Evolutionary conservation across 83 land plant species (phyloP), one percentile per base, ranked within the genome.

Genomic region (Diphasiastrum complanatum): DNA sequence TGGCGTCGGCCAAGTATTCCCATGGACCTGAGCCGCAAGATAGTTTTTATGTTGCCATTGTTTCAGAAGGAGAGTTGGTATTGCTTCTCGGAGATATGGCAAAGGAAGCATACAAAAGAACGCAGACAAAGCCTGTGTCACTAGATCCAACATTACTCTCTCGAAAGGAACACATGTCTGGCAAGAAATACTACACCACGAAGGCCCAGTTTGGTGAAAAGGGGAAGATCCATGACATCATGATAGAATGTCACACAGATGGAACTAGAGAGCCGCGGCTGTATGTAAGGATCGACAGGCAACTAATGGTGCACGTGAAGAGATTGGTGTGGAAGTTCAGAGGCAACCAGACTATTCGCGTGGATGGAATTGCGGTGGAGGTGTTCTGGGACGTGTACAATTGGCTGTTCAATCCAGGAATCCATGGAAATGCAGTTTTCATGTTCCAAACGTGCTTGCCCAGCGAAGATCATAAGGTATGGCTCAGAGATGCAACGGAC

Each of bases 331-430:
- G 82, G 82, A 79, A 79, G 47, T 79, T 79, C 52, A 65, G 82
- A 32, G 82, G 82, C 6, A 74, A 74, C 45, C 74, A 74, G 71
- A 69, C 55, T 30, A 70, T 79, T 2, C 54, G 37, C 14, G 61
- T 79, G 4, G 75, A 65, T 35, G 82, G 75, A 10, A 5, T 33
- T 5, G 54, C 57, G 6, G 78, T 79, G 12, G 78, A 79, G 29
- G 66, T 79, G 46, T 79, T 69, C 28, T 79, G 82, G 82, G 82
- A 79, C 28, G 82, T 74, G 2, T 67, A 75, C 71, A 79, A 79
- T 27, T 79, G 82, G 78, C 71, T 79, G 14, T 66, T 62, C 29
- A 55, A 32, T 29, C 69, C 54, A 14, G 41, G 38, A n/a, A n/a
- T n/a, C 51, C 28, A 2, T 4, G 64, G 47, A 0, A 68, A 70